These are phyloP conservation scores for Orbilia ellipsospora DNA, from an alignment of 2,329 filamentous ascomycete genomes.

Conservation along the genomic window DNA sequence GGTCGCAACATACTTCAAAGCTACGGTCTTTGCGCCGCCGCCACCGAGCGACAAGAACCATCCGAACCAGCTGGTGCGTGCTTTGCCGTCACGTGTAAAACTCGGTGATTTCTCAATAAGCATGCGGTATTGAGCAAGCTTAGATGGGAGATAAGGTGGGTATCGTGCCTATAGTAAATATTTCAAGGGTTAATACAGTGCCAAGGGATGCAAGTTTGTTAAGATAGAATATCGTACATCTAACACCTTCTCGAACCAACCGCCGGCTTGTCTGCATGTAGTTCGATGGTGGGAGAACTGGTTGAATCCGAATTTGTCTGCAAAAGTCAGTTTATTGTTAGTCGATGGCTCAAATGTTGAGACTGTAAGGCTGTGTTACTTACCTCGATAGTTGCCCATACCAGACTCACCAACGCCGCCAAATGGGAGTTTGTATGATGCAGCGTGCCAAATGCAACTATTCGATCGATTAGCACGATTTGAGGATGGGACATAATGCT, in stretches of 20 bases:
- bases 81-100: slow-evolving; percentile 72
- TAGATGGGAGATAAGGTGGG: slow-evolving; percentile 68
- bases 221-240: slow-evolving; percentile 14
- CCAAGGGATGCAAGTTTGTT: background rate
- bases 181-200: background rate
- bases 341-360: no score
- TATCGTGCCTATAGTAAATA: slow-evolving; percentile 69
- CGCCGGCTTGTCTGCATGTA: slow-evolving; percentile 39
- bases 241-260: slow-evolving; percentile 43
- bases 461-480: slow-evolving; percentile 11
- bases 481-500: slow-evolving; percentile 62
- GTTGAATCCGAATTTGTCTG: slow-evolving; percentile 52
- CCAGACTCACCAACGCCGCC: slow-evolving; percentile 86
- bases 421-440: slow-evolving; percentile 77
- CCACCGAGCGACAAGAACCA: slow-evolving; percentile 56
- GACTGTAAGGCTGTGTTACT: no score
- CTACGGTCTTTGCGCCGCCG: slow-evolving; percentile 38
- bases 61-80: slow-evolving; percentile 56
- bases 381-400: slow-evolving; percentile 80
- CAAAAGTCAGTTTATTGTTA: background rate
- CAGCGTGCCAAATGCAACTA: slow-evolving; percentile 60
- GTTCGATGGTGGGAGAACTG: slow-evolving; percentile 54
- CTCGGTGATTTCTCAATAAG: slow-evolving; percentile 67
- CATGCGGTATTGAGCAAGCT: slow-evolving; percentile 64
- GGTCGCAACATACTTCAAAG: slow-evolving; percentile 55